Base-by-base conservation (phyloP, 306 rosid species). In the Quercus alba region DNA sequence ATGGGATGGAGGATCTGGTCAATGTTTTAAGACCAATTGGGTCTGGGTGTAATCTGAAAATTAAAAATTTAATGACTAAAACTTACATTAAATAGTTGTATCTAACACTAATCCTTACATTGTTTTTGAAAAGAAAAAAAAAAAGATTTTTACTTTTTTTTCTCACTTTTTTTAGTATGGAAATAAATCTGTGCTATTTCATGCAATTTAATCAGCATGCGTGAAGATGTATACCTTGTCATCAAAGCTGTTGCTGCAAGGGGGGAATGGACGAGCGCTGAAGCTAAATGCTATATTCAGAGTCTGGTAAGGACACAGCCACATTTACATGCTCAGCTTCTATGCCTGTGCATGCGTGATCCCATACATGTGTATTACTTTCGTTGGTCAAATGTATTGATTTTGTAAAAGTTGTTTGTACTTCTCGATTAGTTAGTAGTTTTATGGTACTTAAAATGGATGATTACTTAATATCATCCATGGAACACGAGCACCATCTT, bases 181-280 rank as follows among this genome's bases (percentile, higher is more conserved):
- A 77, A 79, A 76, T 88, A 44, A 85, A 84, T 18, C 35, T 12
- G 31, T 75, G 75, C 38, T 74, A 49, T 86, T 77, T 67, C 67
- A 44, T 81, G 80, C 84, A 83, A 80, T 74, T 76, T 77, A 77
- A 85, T 81, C 87, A 95, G 99, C 79, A 85, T 89, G 67, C 97
- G 99, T 26, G 99, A 91, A 84, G 97, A 95, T 78, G 86, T 95
- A 19, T 95, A 93, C 80, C 91, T 88, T 74, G 96, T 89, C 0
- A 81, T 95, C 83, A 93, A 91, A 87, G 90, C 97, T 38, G 85
- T 90, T 88, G 88, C 90, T 68, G 75, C 86, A 8, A 89, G 79
- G 84, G 91, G 91, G 52, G 98, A 91, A 56, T 87, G 92, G 97
- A 82, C 74, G 73, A 90, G 71, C 84, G 89, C 90, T 81, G 99